Evolutionary conservation across 2,329 filamentous ascomycete genomes (phyloP), one percentile per base, ranked within the genome.

Genomic region (Cercospora canescens): DNA sequence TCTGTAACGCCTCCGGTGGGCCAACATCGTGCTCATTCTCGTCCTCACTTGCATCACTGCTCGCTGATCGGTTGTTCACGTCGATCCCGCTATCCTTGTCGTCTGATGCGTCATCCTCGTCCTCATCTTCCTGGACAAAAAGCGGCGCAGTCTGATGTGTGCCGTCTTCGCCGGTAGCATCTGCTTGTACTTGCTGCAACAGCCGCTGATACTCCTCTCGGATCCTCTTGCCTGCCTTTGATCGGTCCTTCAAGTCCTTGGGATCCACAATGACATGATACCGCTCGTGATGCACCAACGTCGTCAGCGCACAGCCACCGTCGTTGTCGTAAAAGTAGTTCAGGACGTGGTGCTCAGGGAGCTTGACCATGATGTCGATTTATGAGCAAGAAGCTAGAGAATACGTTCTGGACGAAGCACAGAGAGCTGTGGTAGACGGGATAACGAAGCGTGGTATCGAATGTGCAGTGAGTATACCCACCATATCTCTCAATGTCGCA

Each of bases 251-350:
- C 12, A 77, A 63, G 14, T 71, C 65, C 18, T 68, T 62, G 2
- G 67, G 63, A 16, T 77, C 73, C n/a, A 74, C 73, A 48, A 76
- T 74, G 54, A 76, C 67, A 67, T 79, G 76, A 28, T 76, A 77
- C 8, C 76, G 71, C 6, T 71, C 64, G n/a, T 72, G 69, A 60
- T 75, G 71, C 30, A 73, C 67, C n/a, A 73, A 64, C 2, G 71
- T 73, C 1, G 76, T 79, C 30, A 79, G 60, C 7, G 76, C 74
- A 62, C 72, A 76, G 35, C 70, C 72, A 60, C 74, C 67, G 5
- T 76, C 71, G 39, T 75, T 71, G 66, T 78, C 74, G 45, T 72
- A 71, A 48, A 75, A 72, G 68, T 78, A 78, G 52, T 76, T 69
- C 34, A 78, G 69, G 3, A 75, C 69, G 37, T 77, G 62, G 75